Evolutionary conservation across 495 filamentous ascomycete genomes (phyloP).

Genomic region (Hypoxylon lenormandii): DNA sequence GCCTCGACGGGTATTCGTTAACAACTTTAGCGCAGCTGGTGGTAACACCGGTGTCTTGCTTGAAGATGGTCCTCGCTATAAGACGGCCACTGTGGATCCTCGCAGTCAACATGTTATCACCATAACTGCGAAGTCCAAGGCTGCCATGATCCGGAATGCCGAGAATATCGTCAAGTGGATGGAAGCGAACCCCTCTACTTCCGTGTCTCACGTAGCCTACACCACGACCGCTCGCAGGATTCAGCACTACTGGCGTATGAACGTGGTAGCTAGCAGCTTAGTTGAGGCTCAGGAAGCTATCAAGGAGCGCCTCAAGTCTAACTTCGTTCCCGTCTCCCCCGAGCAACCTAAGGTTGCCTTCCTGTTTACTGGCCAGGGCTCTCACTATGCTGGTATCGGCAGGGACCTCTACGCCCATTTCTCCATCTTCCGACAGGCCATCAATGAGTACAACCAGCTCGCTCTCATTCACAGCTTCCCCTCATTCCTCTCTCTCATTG

Average conservation of each 20-base stretch:
- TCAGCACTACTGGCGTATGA: conserved; percentile 81
- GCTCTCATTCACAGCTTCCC: conserved; percentile 76
- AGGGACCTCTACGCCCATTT: conserved; percentile 75
- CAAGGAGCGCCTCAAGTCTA: conserved; percentile 58
- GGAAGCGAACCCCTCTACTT: conserved; percentile 62
- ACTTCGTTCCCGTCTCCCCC: conserved; percentile 60
- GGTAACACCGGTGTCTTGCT: conserved; percentile 74
- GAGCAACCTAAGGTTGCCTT: conserved; percentile 71
- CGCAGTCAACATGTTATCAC: conserved; percentile 67
- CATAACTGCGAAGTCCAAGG: conserved; percentile 70
- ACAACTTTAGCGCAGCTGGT: conserved; percentile 77
- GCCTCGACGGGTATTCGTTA: conserved; percentile 71
- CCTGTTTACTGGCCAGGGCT: conserved; percentile 78
- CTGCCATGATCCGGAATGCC: conserved; percentile 66
- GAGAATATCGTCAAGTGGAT: conserved; percentile 66
- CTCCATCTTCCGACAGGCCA: conserved; percentile 74
- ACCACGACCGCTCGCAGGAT: conserved; percentile 85
- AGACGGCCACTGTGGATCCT: conserved; percentile 55
- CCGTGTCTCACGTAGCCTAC: conserved; percentile 74
- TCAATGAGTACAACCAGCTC: conserved; percentile 77
- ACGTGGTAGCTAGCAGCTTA: conserved; percentile 67
- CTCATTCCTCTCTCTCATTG: conserved; percentile 74
- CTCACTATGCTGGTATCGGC: conserved; percentile 75
- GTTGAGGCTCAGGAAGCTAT: conserved; percentile 58
- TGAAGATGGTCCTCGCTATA: conserved; percentile 64